Evolutionary conservation across 176 grass and related monocot genomes (phyloP).

Genomic region (Aechmea fasciata): DNA sequence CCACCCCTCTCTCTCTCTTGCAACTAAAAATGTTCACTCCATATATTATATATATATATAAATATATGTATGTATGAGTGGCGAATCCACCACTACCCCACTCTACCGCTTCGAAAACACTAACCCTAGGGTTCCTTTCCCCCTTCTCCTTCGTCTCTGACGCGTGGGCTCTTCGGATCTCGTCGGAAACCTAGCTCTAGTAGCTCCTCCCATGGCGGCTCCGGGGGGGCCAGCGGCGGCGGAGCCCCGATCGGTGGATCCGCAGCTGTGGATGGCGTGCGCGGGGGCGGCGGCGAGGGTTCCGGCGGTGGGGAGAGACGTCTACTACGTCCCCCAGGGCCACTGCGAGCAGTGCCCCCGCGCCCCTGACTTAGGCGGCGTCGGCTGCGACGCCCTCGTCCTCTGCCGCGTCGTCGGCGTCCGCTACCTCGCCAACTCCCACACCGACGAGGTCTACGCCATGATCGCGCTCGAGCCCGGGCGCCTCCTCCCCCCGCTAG

Average conservation of each 20-base stretch:
- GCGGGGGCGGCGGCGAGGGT: constrained; percentile 34
- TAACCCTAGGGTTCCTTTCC: background rate
- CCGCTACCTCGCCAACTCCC: constrained; percentile 27
- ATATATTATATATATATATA: too few species aligned
- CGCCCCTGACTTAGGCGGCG: background rate
- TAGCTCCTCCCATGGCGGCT: background rate
- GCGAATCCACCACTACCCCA: too few species aligned
- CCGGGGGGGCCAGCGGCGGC: background rate
- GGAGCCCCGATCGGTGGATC: constrained; percentile 5
- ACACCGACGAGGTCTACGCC: constrained; percentile 48
- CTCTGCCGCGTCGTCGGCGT: constrained; percentile 37
- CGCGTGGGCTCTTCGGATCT: background rate
- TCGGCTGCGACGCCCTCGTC: constrained; percentile 18
- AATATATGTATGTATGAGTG: too few species aligned
- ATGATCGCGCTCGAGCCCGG: constrained; percentile 32
- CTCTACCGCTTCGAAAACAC: background rate
- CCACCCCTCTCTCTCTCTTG: background rate
- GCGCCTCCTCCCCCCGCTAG: background rate
- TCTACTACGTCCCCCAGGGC: constrained; percentile 72
- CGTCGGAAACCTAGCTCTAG: constrained; percentile 17
- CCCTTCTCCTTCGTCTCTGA: background rate
- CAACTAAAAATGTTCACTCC: background rate
- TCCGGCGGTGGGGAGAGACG: constrained; percentile 36
- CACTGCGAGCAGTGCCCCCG: constrained; percentile 57
- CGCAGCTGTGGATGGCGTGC: constrained; percentile 47